phyloP scores from a whole-genome alignment of 2,329 filamentous ascomycete genomes.

The Fusarium brachygibbosum region DNA sequence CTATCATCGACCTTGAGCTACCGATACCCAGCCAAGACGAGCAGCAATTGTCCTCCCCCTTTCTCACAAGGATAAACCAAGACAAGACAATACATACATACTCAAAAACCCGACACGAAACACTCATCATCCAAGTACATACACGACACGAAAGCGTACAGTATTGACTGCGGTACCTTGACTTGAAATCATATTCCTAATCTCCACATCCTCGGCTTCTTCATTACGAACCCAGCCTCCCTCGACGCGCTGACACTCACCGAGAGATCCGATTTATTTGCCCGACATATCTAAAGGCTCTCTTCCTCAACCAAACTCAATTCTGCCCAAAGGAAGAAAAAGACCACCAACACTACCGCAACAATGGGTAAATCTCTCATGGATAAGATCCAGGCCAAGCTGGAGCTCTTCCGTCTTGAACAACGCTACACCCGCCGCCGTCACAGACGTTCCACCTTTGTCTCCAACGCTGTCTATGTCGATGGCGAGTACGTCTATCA shows the following conservation, averaged over 20 bases:
- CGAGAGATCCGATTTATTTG: constrained; percentile 27
- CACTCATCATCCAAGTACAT: constrained; percentile 18
- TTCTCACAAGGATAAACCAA: constrained; percentile 28
- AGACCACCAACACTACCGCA: constrained; percentile 33
- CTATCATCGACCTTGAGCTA: background rate
- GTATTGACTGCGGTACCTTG: constrained; percentile 44
- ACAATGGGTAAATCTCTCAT: constrained; percentile 67
- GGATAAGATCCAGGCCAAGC: constrained; percentile 74
- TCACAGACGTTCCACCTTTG: constrained; percentile 86
- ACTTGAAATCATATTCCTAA: constrained; percentile 22
- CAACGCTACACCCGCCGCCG: constrained; percentile 94
- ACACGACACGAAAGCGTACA: constrained; percentile 27
- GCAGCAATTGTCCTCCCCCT: constrained; percentile 33
- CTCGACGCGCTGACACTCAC: constrained; percentile 34
- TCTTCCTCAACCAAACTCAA: constrained; percentile 2
- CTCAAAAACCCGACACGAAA: constrained; percentile 34
- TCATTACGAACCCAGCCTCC: constrained; percentile 29
- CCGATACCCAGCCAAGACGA: constrained; percentile 13
- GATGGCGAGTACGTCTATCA: constrained; percentile 95
- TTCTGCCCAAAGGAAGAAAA: background rate
- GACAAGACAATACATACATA: constrained; percentile 27
- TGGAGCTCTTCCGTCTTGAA: constrained; percentile 95
- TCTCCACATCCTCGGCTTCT: constrained; percentile 39
- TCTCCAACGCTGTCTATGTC: constrained; percentile 90
- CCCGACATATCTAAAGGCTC: constrained; percentile 15